Conservation (phyloP, 2,329 filamentous ascomycete genomes). For the Fulvia fulva region DNA sequence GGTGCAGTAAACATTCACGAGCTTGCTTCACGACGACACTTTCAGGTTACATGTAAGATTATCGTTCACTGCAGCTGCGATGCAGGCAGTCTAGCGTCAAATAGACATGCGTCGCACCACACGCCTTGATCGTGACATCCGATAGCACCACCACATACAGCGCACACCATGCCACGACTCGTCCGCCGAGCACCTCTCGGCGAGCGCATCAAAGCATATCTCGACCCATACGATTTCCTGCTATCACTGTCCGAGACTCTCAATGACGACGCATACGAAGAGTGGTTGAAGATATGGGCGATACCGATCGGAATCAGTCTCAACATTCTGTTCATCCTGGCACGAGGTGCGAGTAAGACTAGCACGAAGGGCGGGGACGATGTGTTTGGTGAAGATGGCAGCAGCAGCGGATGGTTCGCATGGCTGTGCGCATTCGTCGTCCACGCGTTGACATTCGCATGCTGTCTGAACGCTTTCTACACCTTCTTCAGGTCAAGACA, state of each 20-base stretch:
- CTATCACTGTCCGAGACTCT: conserved; percentile 91
- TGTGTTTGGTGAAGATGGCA: conserved; percentile 63
- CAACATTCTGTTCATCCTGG: conserved; percentile 77
- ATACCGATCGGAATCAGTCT: conserved; percentile 69
- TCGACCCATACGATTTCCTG: conserved; percentile 85
- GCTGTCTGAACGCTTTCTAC: conserved; percentile 73
- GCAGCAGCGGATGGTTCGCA: conserved; percentile 58
- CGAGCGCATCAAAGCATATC: conserved; percentile 73
- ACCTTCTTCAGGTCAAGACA: conserved; percentile 76
- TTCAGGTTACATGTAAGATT: background rate
- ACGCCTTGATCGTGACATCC: background rate
- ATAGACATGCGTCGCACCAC: background rate
- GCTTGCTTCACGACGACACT: background rate
- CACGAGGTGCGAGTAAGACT: conserved; percentile 58
- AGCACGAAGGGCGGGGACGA: conserved; percentile 56
- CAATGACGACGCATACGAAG: conserved; percentile 87
- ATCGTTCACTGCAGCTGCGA: background rate
- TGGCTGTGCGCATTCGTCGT: conserved; percentile 63
- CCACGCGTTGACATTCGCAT: conserved; percentile 63
- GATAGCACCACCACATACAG: background rate
- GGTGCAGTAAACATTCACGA: background rate
- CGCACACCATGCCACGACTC: conserved; percentile 63
- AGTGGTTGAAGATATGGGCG: conserved; percentile 67
- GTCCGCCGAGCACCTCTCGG: conserved; percentile 74
- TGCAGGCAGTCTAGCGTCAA: background rate